A percentile compares a stretch with the other conserved stretches of the same genome.
Evolutionary conservation across 2,329 filamentous ascomycete species (phyloP).

Genomic region (Phaeoacremonium minimum): DNA sequence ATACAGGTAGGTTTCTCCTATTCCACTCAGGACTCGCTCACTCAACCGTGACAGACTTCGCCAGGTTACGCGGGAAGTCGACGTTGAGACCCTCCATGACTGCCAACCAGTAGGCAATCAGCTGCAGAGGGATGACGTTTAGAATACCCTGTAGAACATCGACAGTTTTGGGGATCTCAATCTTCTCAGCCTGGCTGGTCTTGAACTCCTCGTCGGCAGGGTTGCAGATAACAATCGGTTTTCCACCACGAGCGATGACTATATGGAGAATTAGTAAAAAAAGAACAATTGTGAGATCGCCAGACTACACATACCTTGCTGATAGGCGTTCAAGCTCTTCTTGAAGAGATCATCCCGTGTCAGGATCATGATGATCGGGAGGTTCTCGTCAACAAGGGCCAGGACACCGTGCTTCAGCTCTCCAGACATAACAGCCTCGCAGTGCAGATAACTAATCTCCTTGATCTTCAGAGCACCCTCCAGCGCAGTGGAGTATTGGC

Average conservation of each 20-base stretch:
- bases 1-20: slow-evolving; percentile 1
- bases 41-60: slow-evolving; percentile 98
- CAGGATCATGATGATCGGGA: slow-evolving; percentile 99
- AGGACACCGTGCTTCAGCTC: slow-evolving; percentile 99
- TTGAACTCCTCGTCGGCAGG: slow-evolving; percentile 84
- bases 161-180: slow-evolving; percentile 93
- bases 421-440: slow-evolving; percentile 99
- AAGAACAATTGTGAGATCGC: slow-evolving; percentile 1
- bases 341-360: slow-evolving; percentile 94
- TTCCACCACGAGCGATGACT: slow-evolving; percentile 94
- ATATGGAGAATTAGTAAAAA: slow-evolving; percentile 16
- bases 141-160: slow-evolving; percentile 94
- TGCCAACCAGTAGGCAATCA: slow-evolving; percentile 98
- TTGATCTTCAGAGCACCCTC: slow-evolving; percentile 99
- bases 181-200: slow-evolving; percentile 85
- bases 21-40: slow-evolving; percentile 40
- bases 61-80: slow-evolving; percentile 96
- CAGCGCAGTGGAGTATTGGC: slow-evolving; percentile 93
- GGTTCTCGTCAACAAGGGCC: slow-evolving; percentile 94
- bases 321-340: slow-evolving; percentile 99
- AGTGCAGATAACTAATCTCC: slow-evolving; percentile 99
- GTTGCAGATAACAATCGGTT: slow-evolving; percentile 99
- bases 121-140: slow-evolving; percentile 94
- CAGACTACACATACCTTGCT: slow-evolving; percentile 65
- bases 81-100: slow-evolving; percentile 95